phyloP scores from a whole-genome alignment of 768 basidiomycete species.

The Lactifluus hygrophoroides region DNA sequence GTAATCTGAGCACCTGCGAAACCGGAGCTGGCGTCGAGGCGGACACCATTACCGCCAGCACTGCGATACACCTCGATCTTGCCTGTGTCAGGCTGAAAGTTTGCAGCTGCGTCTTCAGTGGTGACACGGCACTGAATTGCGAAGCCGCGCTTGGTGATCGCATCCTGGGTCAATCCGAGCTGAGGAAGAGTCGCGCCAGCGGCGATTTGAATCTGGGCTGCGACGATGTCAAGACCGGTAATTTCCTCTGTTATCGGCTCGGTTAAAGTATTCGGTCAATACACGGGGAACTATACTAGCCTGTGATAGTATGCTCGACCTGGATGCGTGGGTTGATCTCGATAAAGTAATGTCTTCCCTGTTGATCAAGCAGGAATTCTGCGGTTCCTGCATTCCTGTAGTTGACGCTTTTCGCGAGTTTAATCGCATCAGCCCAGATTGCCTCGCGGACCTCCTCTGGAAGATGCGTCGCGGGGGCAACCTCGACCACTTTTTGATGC shows the following conservation, averaged over 20 bases:
- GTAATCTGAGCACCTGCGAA: constrained; percentile 99
- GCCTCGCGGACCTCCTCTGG: constrained; percentile 85
- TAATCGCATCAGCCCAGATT: constrained; percentile 87
- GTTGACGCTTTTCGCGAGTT: constrained; percentile 84
- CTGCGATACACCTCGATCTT: constrained; percentile 99
- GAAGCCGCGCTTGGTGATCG: constrained; percentile 91
- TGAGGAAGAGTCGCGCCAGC: constrained; percentile 94
- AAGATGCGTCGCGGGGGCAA: constrained; percentile 92
- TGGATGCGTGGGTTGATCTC: constrained; percentile 99
- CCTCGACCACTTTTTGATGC: constrained; percentile 99
- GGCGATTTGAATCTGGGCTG: constrained; percentile 99
- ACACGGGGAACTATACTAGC: constrained; percentile 30
- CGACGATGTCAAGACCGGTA: constrained; percentile 98
- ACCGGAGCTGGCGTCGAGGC: constrained; percentile 92
- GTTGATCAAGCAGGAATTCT: constrained; percentile 96
- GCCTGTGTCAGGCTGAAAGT: constrained; percentile 97
- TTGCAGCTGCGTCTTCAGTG: constrained; percentile 87
- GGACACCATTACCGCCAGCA: constrained; percentile 97
- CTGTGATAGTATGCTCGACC: constrained; percentile 98
- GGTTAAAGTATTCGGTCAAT: too few species aligned
- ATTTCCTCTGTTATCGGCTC: constrained; percentile 99
- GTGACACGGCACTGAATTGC: constrained; percentile 99
- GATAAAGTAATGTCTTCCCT: constrained; percentile 97
- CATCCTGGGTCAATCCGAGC: constrained; percentile 91
- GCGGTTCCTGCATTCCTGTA: constrained; percentile 98